These are phyloP conservation scores for Westerdykella sp. DNA, from an alignment of 2,329 filamentous ascomycete genomes.

Conservation along the genomic window DNA sequence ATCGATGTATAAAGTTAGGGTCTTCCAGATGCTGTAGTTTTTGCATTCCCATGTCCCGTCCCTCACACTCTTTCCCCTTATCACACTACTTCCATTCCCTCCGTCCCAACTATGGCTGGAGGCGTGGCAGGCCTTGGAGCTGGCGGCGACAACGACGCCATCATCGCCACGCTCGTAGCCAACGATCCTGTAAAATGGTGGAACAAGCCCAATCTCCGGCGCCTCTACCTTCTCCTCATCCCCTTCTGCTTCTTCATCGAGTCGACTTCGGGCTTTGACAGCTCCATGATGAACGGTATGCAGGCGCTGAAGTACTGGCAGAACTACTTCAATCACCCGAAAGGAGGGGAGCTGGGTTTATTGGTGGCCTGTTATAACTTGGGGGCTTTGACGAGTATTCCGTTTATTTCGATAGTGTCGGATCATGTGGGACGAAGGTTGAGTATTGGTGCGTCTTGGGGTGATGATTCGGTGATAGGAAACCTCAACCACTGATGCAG, in stretches of 20 bases:
- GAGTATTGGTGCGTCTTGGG: constrained; percentile 41
- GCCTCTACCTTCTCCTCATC: constrained; percentile 53
- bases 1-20: too few species aligned
- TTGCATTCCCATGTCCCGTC: too few species aligned
- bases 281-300: constrained; percentile 42
- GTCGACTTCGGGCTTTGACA: constrained; percentile 56
- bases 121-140: constrained; percentile 6
- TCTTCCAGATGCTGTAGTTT: too few species aligned
- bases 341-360: constrained; percentile 48
- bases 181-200: constrained; percentile 47
- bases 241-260: constrained; percentile 58
- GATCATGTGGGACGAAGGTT: constrained; percentile 51
- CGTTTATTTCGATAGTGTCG: constrained; percentile 52
- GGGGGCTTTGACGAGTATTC: constrained; percentile 53
- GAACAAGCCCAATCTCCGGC: constrained; percentile 54
- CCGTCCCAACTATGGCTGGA: too few species aligned
- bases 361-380: constrained; percentile 55
- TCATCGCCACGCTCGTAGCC: constrained; percentile 27
- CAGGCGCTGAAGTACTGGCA: constrained; percentile 37
- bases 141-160: constrained; percentile 16
- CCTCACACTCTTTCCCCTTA: too few species aligned
- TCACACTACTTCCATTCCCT: too few species aligned
- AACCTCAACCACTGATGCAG: too few species aligned
- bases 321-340: constrained; percentile 43
- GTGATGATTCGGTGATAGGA: neutral